Evolutionary conservation across 257 asterid genomes (phyloP), one percentile per base, ranked within the genome.

Genomic region (Solanum okadae): DNA sequence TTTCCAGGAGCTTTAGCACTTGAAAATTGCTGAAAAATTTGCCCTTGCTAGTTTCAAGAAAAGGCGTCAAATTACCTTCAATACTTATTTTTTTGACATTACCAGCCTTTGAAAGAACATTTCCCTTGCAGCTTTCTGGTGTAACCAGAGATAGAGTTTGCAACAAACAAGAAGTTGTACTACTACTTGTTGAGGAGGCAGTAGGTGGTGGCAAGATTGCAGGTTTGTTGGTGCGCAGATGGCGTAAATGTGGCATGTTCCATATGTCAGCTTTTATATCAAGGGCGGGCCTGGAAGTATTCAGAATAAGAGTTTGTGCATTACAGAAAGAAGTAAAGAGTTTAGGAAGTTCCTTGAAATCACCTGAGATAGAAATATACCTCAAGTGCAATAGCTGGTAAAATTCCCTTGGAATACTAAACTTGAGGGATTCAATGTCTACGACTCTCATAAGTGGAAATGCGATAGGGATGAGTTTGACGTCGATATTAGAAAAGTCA

Each of bases 91-190:
- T 90, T 89, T 91, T 93, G 68, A 94, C 86, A 65, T 91, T 92
- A 16, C 92, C 92, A 73, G 92, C 89, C 71, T 89, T 78, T 8
- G 91, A 92, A 52, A 95, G 91, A 25, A 94, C 91, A 16, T 92
- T 94, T 22, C 65, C 91, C 1, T 90, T 92, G 93, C 98, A 93
- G 83, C 95, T 91, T 15, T 94, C 96, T 1, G 95, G 96, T 5
- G 98, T 88, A 67, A 95, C 90, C 13, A 92, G 87, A 1, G 94
- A 91, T 25, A 94, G 93, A 13, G 98, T 95, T 90, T 93, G 96
- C n/a, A 67, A 61, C 0, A 94, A 56, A 86, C 35, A 67, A 75
- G 85, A 14, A 83, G 92, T 23, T 90, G 52, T 75, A 22, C 42
- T 71, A 16, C 10, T 37, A 37, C 42, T 0, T 27, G 29, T 27